These are phyloP conservation scores for Russula emetica DNA, from an alignment of 768 basidiomycete genomes.

Conservation along the genomic window DNA sequence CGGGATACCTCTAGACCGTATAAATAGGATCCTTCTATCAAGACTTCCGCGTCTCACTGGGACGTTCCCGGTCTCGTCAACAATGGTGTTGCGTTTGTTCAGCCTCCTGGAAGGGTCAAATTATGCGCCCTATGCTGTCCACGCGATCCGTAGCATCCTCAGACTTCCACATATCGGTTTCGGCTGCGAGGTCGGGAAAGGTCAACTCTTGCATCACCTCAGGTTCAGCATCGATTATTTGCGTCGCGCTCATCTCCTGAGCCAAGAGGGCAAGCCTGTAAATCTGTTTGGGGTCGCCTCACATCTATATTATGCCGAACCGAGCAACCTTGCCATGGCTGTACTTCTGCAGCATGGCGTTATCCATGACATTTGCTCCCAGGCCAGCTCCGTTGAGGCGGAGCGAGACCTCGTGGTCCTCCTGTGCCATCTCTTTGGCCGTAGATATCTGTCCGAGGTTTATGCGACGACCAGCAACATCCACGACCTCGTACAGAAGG, in stretches of 20 bases:
- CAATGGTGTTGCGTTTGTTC: conserved; percentile 59
- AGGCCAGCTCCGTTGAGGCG: conserved; percentile 39
- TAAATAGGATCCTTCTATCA: conserved; percentile 61
- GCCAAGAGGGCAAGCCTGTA: conserved; percentile 51
- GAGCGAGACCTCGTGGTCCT: conserved; percentile 50
- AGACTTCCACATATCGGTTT: conserved; percentile 57
- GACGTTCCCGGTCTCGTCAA: conserved; percentile 63
- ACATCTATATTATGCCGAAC: conserved; percentile 63
- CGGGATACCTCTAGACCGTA: conserved; percentile 57
- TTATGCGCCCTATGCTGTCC: conserved; percentile 44
- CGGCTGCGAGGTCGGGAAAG: conserved; percentile 48
- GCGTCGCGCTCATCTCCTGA: conserved; percentile 51
- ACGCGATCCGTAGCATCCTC: conserved; percentile 50
- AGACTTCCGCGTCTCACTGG: conserved; percentile 57
- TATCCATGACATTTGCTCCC: conserved; percentile 52
- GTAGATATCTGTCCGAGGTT: conserved; percentile 48
- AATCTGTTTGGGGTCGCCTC: conserved; percentile 52
- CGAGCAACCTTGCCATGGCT: conserved; percentile 64
- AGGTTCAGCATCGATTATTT: conserved; percentile 72
- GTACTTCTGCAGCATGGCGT: conserved; percentile 53
- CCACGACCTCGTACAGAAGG: conserved; percentile 38
- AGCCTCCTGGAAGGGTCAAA: conserved; percentile 61
- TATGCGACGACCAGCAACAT: conserved; percentile 40
- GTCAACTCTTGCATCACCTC: conserved; percentile 60
- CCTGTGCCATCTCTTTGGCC: conserved; percentile 62